phyloP scores from a whole-genome alignment of 805 yeast genomes.

The Lipomyces lipofer region DNA sequence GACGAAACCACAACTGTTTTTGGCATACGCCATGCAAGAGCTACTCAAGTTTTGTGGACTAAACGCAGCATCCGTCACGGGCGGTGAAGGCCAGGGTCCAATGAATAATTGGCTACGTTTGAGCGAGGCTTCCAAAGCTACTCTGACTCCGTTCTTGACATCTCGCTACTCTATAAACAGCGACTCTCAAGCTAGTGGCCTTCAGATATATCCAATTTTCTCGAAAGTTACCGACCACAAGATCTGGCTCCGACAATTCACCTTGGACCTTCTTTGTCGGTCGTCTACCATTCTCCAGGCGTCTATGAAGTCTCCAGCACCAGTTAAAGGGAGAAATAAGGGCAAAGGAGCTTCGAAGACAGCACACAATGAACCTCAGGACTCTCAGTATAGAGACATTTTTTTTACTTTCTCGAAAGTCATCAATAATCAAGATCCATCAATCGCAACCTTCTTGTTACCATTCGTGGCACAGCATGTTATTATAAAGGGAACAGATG shows the following conservation, averaged over 20 bases:
- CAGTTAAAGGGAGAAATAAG: background rate
- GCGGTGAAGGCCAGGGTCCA: background rate
- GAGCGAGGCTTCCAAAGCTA: conserved; percentile 65
- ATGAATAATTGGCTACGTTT: conserved; percentile 59
- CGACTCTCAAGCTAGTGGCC: conserved; percentile 34
- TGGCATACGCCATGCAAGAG: conserved; percentile 89
- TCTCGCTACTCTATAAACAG: conserved; percentile 61
- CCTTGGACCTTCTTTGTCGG: conserved; percentile 61
- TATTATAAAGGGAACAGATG: conserved; percentile 51
- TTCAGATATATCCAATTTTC: conserved; percentile 64
- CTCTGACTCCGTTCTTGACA: conserved; percentile 69
- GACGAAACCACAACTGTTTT: conserved; percentile 76
- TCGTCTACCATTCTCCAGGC: conserved; percentile 39
- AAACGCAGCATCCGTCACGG: conserved; percentile 28
- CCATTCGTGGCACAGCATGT: conserved; percentile 75
- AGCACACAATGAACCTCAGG: background rate
- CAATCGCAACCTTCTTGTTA: conserved; percentile 66
- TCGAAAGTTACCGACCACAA: conserved; percentile 44
- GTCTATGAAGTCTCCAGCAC: background rate
- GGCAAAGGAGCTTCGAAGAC: background rate
- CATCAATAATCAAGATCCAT: conserved; percentile 67
- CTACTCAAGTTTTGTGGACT: conserved; percentile 64
- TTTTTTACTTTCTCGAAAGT: conserved; percentile 64
- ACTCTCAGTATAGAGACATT: conserved; percentile 39
- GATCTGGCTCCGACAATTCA: conserved; percentile 70